Percentiles rank a stretch among this genome's conserved stretches.
Evolutionary conservation across 1,139 yeast species (phyloP).

Genomic region (Pneumocystis jirovecii): DNA sequence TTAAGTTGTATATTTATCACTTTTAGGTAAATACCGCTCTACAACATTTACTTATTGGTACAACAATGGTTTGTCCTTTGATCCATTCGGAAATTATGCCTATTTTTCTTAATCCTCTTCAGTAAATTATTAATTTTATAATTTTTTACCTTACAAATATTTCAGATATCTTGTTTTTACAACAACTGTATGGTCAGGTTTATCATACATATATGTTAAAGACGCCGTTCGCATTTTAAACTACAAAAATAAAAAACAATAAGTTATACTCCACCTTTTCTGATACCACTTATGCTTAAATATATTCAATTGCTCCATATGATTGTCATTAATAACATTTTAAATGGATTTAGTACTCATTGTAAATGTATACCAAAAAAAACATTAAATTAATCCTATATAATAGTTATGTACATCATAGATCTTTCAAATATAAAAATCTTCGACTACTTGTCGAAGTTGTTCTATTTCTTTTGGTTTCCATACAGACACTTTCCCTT

Average conservation of each 20-base stretch:
- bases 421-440: background rate
- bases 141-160: background rate
- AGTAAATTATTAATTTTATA: background rate
- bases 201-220: slow-evolving; percentile 55
- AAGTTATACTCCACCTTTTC: background rate
- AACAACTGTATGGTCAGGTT: slow-evolving; percentile 68
- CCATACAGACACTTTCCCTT: background rate
- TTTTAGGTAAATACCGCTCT: slow-evolving; percentile 46
- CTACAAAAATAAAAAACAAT: background rate
- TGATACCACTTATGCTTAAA: background rate
- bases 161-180: slow-evolving; percentile 48
- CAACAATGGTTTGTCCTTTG: slow-evolving; percentile 54
- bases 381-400: background rate
- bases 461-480: no score
- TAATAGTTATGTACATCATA: background rate
- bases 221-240: slow-evolving; percentile 43
- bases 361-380: background rate
- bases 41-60: slow-evolving; percentile 81
- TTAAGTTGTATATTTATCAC: background rate
- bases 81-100: slow-evolving; percentile 26
- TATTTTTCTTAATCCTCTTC: slow-evolving; percentile 5
- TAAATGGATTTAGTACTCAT: no score
- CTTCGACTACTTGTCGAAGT: background rate
- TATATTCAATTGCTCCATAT: no score
- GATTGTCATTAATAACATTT: no score